Evolutionary conservation across 176 grass and related monocot genomes (phyloP).

Genomic region (Zea luxurians): DNA sequence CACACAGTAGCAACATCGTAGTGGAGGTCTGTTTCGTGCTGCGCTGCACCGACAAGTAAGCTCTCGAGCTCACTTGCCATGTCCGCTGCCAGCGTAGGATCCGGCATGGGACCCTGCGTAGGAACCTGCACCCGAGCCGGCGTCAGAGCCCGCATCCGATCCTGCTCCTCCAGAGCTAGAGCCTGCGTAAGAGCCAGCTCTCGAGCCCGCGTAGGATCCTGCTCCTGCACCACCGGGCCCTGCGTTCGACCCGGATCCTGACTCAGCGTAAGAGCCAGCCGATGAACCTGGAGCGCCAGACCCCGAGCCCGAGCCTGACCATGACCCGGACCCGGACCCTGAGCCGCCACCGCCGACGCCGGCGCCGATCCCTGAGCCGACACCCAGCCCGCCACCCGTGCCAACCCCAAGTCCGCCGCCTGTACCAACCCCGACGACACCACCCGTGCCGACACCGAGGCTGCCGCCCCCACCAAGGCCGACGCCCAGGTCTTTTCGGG

Average conservation of each 20-base stretch:
- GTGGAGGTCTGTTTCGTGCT: background rate
- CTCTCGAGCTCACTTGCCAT: conserved; percentile 40
- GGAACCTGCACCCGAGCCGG: conserved; percentile 28
- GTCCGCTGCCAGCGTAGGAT: conserved; percentile 43
- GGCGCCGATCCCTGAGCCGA: conserved; percentile 39
- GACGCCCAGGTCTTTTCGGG: conserved; percentile 55
- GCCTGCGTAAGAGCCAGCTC: background rate
- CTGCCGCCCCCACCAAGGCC: conserved; percentile 36
- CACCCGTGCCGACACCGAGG: conserved; percentile 16
- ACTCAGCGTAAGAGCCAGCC: conserved; percentile 16
- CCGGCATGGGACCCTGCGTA: conserved; percentile 38
- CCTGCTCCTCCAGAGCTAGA: conserved; percentile 1
- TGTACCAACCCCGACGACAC: background rate
- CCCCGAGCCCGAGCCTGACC: background rate
- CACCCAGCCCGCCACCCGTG: conserved; percentile 22
- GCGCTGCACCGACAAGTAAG: background rate
- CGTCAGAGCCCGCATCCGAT: background rate
- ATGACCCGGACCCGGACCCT: background rate
- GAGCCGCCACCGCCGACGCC: conserved; percentile 15
- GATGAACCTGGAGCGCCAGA: background rate
- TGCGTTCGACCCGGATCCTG: conserved; percentile 4
- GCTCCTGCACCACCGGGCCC: background rate
- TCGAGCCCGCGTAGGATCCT: conserved; percentile 6
- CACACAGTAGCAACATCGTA: background rate
- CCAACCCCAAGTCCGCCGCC: conserved; percentile 42